Evolutionary conservation across 768 basidiomycete genomes (phyloP), one percentile per base, ranked within the genome.

Genomic region (Pleurotus eryngii): DNA sequence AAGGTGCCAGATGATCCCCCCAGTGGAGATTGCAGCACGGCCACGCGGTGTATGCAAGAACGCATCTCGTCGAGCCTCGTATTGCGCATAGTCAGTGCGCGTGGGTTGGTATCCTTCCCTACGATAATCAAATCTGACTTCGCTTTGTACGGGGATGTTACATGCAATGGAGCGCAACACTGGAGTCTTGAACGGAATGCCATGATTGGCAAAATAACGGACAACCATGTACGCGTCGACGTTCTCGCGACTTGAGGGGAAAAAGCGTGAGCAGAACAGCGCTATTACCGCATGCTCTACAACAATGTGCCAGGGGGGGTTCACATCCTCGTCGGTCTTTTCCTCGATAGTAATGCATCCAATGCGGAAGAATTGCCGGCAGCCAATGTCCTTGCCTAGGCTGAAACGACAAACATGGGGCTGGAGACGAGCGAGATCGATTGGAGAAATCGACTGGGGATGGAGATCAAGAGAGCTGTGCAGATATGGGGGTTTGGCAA

Each of bases 1-100:
- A 43, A 70, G 50, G 35, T 66, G 64, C n/a, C 57, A 51, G 11
- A 70, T 39, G 22, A 68, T 55, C 14, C 69, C 67, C 20, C 69
- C 69, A 4, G 55, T 46, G 43, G 67, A 35, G 30, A 67, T 27
- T 4, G 69, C 66, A 15, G 64, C 68, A 35, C 68, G 63, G 12
- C 69, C 68, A 4, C 61, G 58, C 12, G 60, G 46, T 14, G 56
- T 53, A 1, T 5, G 17, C 37, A 57, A 49, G 24, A 57, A 55
- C 49, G 22, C 20, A 50, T 57, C 12, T 30, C 57, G 40, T 14
- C 14, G 14, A 38, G 30, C 24, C 30, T 50, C 49, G 49, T 57
- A 57, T 1, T 47, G 47, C n/a, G 47, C 24, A n/a, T 57, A 57
- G 48, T 57, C 57, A 4, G 42, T n/a, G 14, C 9, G 6, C 1